A percentile compares a stretch with the other conserved stretches of the same genome.
Conservation (phyloP, 148 eudicot species). For the Dysphania ambrosioides region DNA sequence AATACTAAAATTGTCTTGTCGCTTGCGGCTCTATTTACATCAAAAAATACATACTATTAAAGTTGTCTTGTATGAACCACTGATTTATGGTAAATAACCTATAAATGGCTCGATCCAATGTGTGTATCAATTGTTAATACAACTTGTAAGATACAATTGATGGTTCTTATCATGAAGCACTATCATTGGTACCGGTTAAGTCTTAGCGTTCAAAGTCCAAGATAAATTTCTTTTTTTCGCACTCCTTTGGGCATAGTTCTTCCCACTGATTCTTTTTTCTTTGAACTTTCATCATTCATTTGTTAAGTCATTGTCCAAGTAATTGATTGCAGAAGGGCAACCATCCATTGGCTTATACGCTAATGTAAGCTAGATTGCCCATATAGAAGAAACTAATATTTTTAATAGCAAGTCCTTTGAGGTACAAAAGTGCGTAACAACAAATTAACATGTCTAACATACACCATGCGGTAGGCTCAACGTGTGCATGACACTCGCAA, state of each 20-base stretch:
- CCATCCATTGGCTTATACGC: background rate
- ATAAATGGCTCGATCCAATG: background rate
- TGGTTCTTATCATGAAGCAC: constrained; percentile 23
- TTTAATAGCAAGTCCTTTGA: background rate
- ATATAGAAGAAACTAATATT: background rate
- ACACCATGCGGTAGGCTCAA: too few species aligned
- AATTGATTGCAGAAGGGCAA: background rate
- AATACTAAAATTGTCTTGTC: too few species aligned
- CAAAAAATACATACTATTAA: too few species aligned
- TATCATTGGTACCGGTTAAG: background rate
- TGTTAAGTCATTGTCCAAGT: background rate
- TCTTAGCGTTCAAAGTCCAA: background rate
- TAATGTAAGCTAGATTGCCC: background rate
- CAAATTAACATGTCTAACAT: too few species aligned
- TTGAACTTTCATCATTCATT: background rate
- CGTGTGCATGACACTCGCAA: too few species aligned
- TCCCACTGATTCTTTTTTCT: constrained; percentile 3
- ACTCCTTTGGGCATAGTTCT: background rate
- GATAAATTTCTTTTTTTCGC: background rate
- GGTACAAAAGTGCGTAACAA: background rate
- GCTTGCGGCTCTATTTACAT: too few species aligned
- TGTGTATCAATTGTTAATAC: background rate
- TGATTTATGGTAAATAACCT: background rate
- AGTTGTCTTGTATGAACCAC: background rate
- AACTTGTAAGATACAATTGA: constrained; percentile 2